Evolutionary conservation across 2,329 filamentous ascomycete genomes (phyloP).

Genomic region (Nothophoma quercina): DNA sequence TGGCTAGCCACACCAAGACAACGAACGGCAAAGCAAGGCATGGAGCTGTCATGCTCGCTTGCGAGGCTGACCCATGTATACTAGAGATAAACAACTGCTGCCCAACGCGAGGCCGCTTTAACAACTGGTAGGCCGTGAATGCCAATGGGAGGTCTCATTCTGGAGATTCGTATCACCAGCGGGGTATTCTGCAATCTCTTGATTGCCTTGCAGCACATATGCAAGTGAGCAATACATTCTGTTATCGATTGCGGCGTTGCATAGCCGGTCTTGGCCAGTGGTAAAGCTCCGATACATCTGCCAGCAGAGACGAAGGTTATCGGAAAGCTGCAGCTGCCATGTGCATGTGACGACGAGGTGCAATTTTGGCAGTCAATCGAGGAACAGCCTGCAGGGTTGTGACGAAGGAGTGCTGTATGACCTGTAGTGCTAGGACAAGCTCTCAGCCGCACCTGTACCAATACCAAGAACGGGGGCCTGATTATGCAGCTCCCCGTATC

Average conservation of each 20-base stretch:
- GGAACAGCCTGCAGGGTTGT: neutral
- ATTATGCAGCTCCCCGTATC: slow-evolving; percentile 5
- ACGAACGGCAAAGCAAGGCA: too few relatives aligned
- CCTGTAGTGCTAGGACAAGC: slow-evolving; percentile 1
- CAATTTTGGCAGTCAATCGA: neutral
- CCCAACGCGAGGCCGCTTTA: neutral
- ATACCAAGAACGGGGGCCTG: neutral
- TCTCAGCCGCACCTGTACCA: slow-evolving; percentile 12
- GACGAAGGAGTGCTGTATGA: neutral
- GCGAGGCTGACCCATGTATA: too few relatives aligned
- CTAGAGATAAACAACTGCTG: too few relatives aligned
- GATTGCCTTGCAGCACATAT: slow-evolving; percentile 4
- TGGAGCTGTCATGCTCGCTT: too few relatives aligned
- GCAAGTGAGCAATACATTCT: slow-evolving; percentile 17
- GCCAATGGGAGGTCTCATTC: neutral
- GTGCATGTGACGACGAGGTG: slow-evolving; percentile 2
- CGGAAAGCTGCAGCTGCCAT: slow-evolving; percentile 1
- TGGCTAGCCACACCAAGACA: too few relatives aligned
- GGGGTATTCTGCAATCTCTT: too few relatives aligned
- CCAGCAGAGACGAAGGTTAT: slow-evolving; percentile 3
- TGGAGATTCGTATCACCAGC: too few relatives aligned
- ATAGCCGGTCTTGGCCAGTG: slow-evolving; percentile 6
- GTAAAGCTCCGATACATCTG: slow-evolving; percentile 5
- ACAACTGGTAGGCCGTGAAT: neutral
- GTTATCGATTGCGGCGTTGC: slow-evolving; percentile 15